A percentile compares a stretch with the other conserved stretches of the same genome.
Evolutionary conservation across 345 rosid genomes (phyloP).

Genomic region (Gossypium australe): DNA sequence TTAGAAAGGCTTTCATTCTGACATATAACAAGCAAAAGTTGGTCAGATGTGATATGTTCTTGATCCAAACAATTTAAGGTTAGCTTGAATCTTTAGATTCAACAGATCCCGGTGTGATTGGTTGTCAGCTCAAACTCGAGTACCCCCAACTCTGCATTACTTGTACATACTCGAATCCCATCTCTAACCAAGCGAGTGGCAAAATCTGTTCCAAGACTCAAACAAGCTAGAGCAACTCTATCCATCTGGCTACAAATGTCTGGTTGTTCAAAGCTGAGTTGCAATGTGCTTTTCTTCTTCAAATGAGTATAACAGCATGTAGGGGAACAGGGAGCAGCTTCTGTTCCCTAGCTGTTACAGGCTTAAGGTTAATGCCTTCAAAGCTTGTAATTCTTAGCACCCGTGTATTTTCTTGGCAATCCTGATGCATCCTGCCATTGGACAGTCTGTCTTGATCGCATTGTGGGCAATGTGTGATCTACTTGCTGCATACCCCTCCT

Average conservation of each 20-base stretch:
- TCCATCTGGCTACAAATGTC: neutral
- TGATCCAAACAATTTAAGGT: no score
- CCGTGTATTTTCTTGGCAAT: neutral
- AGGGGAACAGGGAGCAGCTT: constrained; percentile 11
- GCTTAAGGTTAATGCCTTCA: neutral
- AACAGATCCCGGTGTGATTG: neutral
- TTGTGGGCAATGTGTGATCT: constrained; percentile 71
- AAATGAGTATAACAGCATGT: neutral
- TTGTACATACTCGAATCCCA: neutral
- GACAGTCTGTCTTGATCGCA: constrained; percentile 39
- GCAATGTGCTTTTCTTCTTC: neutral
- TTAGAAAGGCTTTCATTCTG: neutral
- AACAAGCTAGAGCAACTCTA: neutral
- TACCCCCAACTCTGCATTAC: neutral
- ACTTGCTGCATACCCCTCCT: constrained; percentile 78
- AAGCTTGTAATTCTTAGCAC: neutral
- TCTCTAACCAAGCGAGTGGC: neutral
- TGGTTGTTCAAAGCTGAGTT: neutral
- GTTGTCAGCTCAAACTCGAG: neutral
- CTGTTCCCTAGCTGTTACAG: neutral
- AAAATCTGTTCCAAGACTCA: neutral
- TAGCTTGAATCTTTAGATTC: neutral
- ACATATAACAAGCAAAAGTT: neutral
- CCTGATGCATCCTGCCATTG: constrained; percentile 8
- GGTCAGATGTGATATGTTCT: no score